A percentile compares a stretch with the other conserved stretches of the same genome.
Conservation (phyloP, 192 early-diverging fungal species). For the Backusella circina region DNA sequence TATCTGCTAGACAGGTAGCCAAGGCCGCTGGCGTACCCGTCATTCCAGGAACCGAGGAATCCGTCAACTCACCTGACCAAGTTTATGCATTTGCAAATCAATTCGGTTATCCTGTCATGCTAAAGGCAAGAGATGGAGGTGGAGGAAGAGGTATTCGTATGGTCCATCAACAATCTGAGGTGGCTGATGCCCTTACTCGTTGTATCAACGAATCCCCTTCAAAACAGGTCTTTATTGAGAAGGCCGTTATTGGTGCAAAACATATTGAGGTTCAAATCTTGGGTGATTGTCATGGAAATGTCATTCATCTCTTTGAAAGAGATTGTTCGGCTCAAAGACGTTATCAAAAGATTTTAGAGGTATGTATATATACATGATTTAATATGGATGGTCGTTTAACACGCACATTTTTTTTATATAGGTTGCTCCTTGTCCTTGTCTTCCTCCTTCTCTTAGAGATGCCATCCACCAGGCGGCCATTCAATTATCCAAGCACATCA, state of each 20-base stretch:
- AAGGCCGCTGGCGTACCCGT: conserved; percentile 19
- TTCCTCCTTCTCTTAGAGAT: conserved; percentile 60
- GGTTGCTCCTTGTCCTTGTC: conserved; percentile 51
- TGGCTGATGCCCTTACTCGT: conserved; percentile 74
- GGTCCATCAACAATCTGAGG: conserved; percentile 66
- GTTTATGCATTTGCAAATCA: conserved; percentile 57
- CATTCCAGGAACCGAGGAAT: conserved; percentile 24
- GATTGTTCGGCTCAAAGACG: conserved; percentile 92
- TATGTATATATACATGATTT: conserved; percentile 45
- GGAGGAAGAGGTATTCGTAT: conserved; percentile 96
- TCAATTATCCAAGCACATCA: conserved; percentile 77
- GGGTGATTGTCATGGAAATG: conserved; percentile 82
- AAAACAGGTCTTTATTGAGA: conserved; percentile 84
- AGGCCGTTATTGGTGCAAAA: conserved; percentile 76
- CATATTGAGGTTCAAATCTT: conserved; percentile 96
- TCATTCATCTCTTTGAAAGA: conserved; percentile 86
- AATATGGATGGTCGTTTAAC: not conserved
- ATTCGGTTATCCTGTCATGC: conserved; percentile 89
- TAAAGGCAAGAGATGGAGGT: conserved; percentile 94
- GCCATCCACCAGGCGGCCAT: conserved; percentile 80
- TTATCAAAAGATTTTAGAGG: conserved; percentile 94
- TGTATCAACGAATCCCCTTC: conserved; percentile 83
- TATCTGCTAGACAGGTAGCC: conserved; percentile 25
- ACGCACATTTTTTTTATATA: not conserved
- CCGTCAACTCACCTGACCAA: conserved; percentile 7